Conservation (phyloP, 441 rosid genomes). For the Arabidopsis lyrata region DNA sequence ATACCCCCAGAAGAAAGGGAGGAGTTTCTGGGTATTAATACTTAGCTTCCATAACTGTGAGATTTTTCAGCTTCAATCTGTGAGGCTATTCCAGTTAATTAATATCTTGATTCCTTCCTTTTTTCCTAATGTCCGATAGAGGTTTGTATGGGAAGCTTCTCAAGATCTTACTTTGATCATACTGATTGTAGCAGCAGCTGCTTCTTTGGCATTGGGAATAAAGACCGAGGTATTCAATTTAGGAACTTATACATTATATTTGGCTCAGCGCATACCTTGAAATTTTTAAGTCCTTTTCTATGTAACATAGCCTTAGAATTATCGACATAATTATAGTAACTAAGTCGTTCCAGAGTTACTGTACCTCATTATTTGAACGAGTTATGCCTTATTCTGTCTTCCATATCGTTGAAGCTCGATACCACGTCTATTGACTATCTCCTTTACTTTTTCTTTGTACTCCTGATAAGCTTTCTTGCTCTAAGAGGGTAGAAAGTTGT, state of each 20-base stretch:
- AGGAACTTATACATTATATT: conserved; percentile 25
- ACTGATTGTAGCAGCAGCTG: conserved; percentile 91
- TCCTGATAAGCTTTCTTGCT: conserved; percentile 18
- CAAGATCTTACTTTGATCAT: conserved; percentile 96
- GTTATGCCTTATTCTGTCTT: neutral
- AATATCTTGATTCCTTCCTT: conserved; percentile 19
- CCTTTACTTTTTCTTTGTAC: conserved; percentile 7
- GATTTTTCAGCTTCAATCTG: conserved; percentile 11
- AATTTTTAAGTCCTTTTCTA: conserved; percentile 1
- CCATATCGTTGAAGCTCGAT: conserved; percentile 16
- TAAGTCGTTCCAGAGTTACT: neutral
- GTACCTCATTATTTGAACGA: conserved; percentile 12
- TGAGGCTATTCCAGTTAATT: conserved; percentile 27
- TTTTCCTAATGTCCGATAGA: conserved; percentile 48
- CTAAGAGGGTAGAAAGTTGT: conserved; percentile 11
- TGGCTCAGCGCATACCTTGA: conserved; percentile 17
- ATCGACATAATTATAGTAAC: conserved; percentile 9
- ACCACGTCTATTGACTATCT: conserved; percentile 6
- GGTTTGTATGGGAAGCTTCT: conserved; percentile 99
- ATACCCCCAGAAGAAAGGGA: conserved; percentile 92
- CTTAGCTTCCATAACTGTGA: conserved; percentile 17
- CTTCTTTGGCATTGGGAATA: conserved; percentile 91
- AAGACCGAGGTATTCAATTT: conserved; percentile 81
- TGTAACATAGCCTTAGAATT: conserved; percentile 17
- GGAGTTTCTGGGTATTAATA: conserved; percentile 87